These are phyloP conservation scores for Fraxinus ornus DNA, from an alignment of 305 asterid species.

Conservation along the genomic window DNA sequence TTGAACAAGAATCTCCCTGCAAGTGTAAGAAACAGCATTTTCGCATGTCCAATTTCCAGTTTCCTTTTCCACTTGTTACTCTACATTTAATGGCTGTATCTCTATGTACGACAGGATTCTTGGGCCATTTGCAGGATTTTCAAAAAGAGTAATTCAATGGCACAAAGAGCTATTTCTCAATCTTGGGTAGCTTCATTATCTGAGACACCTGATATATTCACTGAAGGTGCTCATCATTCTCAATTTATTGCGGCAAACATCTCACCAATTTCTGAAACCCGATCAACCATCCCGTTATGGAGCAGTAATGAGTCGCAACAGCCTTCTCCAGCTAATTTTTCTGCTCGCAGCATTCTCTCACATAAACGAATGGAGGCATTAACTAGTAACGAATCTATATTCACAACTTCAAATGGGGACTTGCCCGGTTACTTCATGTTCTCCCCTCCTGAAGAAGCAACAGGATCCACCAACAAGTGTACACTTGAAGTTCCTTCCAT, in stretches of 20 bases:
- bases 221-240: constrained; percentile 24
- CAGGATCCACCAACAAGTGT: constrained; percentile 29
- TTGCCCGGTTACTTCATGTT: constrained; percentile 39
- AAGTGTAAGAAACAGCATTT: not conserved
- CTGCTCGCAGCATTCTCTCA: constrained; percentile 36
- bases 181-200: constrained; percentile 48
- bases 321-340: constrained; percentile 20
- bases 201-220: constrained; percentile 42
- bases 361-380: constrained; percentile 18
- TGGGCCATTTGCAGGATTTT: constrained; percentile 29
- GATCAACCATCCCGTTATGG: not conserved
- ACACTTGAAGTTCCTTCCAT: constrained; percentile 38
- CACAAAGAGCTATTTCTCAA: constrained; percentile 60
- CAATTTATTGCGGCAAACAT: not conserved
- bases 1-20: not conserved
- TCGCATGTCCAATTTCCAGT: not conserved
- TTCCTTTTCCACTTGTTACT: not conserved
- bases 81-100: not conserved
- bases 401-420: constrained; percentile 32
- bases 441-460: constrained; percentile 38
- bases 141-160: constrained; percentile 40
- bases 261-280: not conserved
- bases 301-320: constrained; percentile 29
- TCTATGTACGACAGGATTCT: constrained; percentile 20
- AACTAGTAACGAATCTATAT: constrained; percentile 25